Percentiles rank a stretch among this genome's conserved stretches.
Evolutionary conservation across 2,329 filamentous ascomycete species (phyloP).

Genomic region (Sordariomycetes sp.): DNA sequence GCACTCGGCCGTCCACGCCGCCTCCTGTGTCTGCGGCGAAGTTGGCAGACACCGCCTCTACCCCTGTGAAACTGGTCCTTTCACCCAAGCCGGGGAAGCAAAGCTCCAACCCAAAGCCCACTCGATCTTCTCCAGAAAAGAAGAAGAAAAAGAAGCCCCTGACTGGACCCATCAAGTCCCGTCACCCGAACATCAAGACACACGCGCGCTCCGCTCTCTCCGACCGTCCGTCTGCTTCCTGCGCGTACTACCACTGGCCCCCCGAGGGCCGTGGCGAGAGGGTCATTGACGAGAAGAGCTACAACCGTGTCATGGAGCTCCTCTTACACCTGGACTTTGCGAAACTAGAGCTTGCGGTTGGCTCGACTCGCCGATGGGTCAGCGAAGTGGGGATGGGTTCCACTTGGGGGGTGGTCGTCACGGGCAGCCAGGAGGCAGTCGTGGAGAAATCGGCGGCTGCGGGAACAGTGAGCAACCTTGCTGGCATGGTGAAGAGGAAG

Average conservation of each 20-base stretch:
- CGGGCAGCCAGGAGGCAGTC: slow-evolving; percentile 25
- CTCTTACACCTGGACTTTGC: slow-evolving; percentile 67
- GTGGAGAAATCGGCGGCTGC: slow-evolving; percentile 5
- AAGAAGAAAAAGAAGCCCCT: slow-evolving; percentile 36
- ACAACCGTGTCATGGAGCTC: slow-evolving; percentile 58
- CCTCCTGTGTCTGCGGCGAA: slow-evolving; percentile 10
- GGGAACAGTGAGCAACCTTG: slow-evolving; percentile 31
- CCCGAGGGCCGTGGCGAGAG: slow-evolving; percentile 48
- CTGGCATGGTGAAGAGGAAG: slow-evolving; percentile 37
- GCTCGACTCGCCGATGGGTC: slow-evolving; percentile 61
- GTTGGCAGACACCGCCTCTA: slow-evolving; percentile 11
- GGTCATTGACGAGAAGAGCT: slow-evolving; percentile 52
- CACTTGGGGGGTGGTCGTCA: slow-evolving; percentile 39
- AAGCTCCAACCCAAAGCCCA: neutral
- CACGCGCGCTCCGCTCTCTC: slow-evolving; percentile 32
- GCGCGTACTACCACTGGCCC: slow-evolving; percentile 58
- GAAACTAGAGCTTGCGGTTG: slow-evolving; percentile 47
- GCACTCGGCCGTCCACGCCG: neutral
- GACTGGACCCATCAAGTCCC: slow-evolving; percentile 50
- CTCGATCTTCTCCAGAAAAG: slow-evolving; percentile 9
- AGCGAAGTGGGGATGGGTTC: slow-evolving; percentile 49
- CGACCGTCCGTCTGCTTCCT: slow-evolving; percentile 34
- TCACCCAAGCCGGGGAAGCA: slow-evolving; percentile 10
- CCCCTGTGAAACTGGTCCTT: slow-evolving; percentile 20
- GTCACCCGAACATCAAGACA: slow-evolving; percentile 56